Evolutionary conservation across 1,284 basidiomycete genomes (phyloP).

Genomic region (Schizophyllum commune): DNA sequence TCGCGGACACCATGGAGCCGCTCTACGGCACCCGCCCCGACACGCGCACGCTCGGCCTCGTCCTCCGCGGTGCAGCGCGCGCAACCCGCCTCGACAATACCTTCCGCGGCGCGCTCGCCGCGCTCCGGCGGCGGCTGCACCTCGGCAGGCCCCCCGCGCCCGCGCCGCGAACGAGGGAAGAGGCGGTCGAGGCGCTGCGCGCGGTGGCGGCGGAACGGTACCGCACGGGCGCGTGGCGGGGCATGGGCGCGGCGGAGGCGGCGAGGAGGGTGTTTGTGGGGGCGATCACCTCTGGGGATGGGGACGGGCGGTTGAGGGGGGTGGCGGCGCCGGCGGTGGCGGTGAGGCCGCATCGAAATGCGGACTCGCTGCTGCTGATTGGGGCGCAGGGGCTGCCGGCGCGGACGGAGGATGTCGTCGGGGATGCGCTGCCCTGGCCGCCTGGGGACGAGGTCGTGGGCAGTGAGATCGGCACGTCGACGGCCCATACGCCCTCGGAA

Average conservation of each 20-base stretch:
- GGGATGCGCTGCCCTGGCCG: no score
- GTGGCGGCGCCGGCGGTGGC: conserved; percentile 7
- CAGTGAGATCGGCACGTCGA: background rate
- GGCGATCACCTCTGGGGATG: conserved; percentile 2
- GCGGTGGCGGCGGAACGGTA: conserved; percentile 6
- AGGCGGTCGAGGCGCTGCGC: background rate
- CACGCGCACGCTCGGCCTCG: conserved; percentile 42
- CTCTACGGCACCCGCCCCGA: conserved; percentile 52
- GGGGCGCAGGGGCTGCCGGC: no score
- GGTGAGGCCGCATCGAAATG: conserved; percentile 6
- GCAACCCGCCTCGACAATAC: conserved; percentile 43
- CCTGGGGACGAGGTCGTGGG: conserved; percentile 5
- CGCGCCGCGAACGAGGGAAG: background rate
- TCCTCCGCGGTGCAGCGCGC: conserved; percentile 52
- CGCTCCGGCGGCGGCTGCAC: conserved; percentile 8
- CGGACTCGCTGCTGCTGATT: no score
- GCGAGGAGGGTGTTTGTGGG: conserved; percentile 8
- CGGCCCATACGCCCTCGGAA: no score
- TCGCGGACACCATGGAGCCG: conserved; percentile 52
- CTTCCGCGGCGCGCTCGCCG: conserved; percentile 32
- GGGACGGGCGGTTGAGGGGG: background rate
- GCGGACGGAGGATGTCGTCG: no score
- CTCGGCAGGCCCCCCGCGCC: background rate
- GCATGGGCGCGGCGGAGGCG: conserved; percentile 2
- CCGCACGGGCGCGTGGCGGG: conserved; percentile 12